Evolutionary conservation across 1,284 basidiomycete genomes (phyloP).

Genomic region (Ustilago esculenta): DNA sequence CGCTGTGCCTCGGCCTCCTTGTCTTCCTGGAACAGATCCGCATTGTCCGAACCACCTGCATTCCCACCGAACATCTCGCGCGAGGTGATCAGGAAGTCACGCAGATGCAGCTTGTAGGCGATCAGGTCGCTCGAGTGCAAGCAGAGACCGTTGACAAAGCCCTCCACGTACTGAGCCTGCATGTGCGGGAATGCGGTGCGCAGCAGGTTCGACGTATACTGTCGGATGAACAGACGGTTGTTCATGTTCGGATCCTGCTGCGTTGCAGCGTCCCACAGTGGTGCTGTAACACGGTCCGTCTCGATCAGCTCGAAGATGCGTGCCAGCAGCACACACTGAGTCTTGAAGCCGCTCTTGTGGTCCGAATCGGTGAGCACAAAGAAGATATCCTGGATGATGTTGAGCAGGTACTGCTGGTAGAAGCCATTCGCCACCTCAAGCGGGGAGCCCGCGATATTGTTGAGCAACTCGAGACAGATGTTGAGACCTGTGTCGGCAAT

Average conservation of each 20-base stretch:
- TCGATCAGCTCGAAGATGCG: slow-evolving; percentile 94
- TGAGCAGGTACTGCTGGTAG: slow-evolving; percentile 92
- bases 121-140: slow-evolving; percentile 85
- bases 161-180: slow-evolving; percentile 67
- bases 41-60: slow-evolving; percentile 75
- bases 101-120: slow-evolving; percentile 84
- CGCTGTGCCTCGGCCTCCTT: slow-evolving; percentile 84
- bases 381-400: slow-evolving; percentile 94
- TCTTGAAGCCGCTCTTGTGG: slow-evolving; percentile 83
- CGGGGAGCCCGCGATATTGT: slow-evolving; percentile 90
- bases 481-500: slow-evolving; percentile 87
- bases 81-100: slow-evolving; percentile 74
- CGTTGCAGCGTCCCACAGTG: slow-evolving; percentile 84
- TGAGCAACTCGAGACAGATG: slow-evolving; percentile 92
- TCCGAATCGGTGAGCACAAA: slow-evolving; percentile 97
- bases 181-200: slow-evolving; percentile 64
- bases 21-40: slow-evolving; percentile 91
- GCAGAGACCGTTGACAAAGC: slow-evolving; percentile 77
- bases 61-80: slow-evolving; percentile 69
- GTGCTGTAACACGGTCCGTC: slow-evolving; percentile 80
- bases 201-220: slow-evolving; percentile 83
- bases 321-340: slow-evolving; percentile 72
- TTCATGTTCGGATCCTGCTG: slow-evolving; percentile 77
- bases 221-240: slow-evolving; percentile 84
- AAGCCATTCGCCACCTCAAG: slow-evolving; percentile 80